A percentile compares a stretch with the other conserved stretches of the same genome.
Evolutionary conservation across 257 asterid species (phyloP).

Genomic region (Nicotiana noctiflora): DNA sequence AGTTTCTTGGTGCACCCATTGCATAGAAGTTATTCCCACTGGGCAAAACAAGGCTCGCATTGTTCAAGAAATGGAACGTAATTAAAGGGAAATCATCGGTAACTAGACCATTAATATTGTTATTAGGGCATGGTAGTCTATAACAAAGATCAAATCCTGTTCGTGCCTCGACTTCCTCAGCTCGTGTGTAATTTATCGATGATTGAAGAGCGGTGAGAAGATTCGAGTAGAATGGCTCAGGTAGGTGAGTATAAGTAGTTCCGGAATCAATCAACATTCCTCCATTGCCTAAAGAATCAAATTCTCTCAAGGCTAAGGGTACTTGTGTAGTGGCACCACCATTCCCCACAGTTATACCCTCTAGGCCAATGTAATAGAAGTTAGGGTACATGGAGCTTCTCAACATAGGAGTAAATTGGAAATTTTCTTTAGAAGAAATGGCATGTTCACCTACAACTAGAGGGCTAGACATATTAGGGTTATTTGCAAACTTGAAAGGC

Average conservation of each 20-base stretch:
- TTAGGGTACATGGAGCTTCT: conserved; percentile 51
- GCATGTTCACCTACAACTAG: conserved; percentile 57
- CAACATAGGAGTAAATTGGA: conserved; percentile 65
- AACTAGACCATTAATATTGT: conserved; percentile 14
- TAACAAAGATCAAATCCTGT: conserved; percentile 67
- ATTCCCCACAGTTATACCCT: conserved; percentile 40
- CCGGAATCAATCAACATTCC: conserved; percentile 77
- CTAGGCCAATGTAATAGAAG: conserved; percentile 60
- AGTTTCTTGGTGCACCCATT: conserved; percentile 50
- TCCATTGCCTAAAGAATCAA: conserved; percentile 54
- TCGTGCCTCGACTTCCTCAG: conserved; percentile 34
- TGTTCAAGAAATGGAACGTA: conserved; percentile 55
- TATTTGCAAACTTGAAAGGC: conserved; percentile 60
- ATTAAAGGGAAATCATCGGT: conserved; percentile 40
- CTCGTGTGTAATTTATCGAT: conserved; percentile 37
- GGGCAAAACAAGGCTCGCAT: conserved; percentile 44
- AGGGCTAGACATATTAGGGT: conserved; percentile 66
- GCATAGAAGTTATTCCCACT: conserved; percentile 52
- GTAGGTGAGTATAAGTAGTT: conserved; percentile 68
- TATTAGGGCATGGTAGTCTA: conserved; percentile 31
- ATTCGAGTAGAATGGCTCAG: conserved; percentile 43
- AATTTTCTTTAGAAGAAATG: conserved; percentile 43
- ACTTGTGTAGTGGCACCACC: conserved; percentile 17
- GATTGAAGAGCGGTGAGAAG: conserved; percentile 37
- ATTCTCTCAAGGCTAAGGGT: conserved; percentile 40